Evolutionary conservation across 2,329 filamentous ascomycete species (phyloP).

Genomic region (Arthroderma sp.): DNA sequence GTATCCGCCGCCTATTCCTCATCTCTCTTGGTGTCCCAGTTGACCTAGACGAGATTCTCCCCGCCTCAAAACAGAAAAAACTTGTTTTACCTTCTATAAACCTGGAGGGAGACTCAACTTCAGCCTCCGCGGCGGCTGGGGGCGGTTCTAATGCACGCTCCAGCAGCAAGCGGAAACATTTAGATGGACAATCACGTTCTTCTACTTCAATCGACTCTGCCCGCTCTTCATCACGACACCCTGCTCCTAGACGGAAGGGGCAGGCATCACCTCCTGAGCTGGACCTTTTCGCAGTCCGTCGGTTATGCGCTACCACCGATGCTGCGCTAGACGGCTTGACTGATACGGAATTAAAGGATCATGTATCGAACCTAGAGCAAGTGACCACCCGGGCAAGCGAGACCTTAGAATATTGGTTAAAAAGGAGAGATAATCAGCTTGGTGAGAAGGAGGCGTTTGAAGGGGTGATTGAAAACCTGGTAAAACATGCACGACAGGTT

Average conservation of each 20-base stretch:
- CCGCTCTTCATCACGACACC: slow-evolving; percentile 20
- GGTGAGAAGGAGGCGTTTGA: slow-evolving; percentile 90
- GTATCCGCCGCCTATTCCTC: slow-evolving; percentile 85
- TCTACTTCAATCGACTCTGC: slow-evolving; percentile 15
- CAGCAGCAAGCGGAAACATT: slow-evolving; percentile 11
- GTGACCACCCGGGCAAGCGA: slow-evolving; percentile 60
- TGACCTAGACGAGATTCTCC: slow-evolving; percentile 92
- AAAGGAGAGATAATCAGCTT: slow-evolving; percentile 70
- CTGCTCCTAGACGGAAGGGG: slow-evolving; percentile 25
- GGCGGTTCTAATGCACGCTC: slow-evolving; percentile 19
- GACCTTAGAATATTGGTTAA: slow-evolving; percentile 78
- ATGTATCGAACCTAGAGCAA: slow-evolving; percentile 55
- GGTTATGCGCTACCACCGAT: slow-evolving; percentile 71
- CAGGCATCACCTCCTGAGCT: slow-evolving; percentile 59
- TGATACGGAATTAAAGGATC: slow-evolving; percentile 57
- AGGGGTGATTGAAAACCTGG: slow-evolving; percentile 90
- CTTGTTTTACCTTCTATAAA: slow-evolving; percentile 75
- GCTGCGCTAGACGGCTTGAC: slow-evolving; percentile 71
- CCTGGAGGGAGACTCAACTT: slow-evolving; percentile 44
- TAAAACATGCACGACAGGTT: slow-evolving; percentile 77
- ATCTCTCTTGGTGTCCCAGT: slow-evolving; percentile 93
- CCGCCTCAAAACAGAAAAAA: slow-evolving; percentile 96
- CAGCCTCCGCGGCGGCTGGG: slow-evolving; percentile 20
- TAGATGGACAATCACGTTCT: slow-evolving; percentile 11
- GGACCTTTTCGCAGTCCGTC: slow-evolving; percentile 63